Evolutionary conservation across 2,329 filamentous ascomycete genomes (phyloP).

Genomic region (Plectosphaerella plurivora): DNA sequence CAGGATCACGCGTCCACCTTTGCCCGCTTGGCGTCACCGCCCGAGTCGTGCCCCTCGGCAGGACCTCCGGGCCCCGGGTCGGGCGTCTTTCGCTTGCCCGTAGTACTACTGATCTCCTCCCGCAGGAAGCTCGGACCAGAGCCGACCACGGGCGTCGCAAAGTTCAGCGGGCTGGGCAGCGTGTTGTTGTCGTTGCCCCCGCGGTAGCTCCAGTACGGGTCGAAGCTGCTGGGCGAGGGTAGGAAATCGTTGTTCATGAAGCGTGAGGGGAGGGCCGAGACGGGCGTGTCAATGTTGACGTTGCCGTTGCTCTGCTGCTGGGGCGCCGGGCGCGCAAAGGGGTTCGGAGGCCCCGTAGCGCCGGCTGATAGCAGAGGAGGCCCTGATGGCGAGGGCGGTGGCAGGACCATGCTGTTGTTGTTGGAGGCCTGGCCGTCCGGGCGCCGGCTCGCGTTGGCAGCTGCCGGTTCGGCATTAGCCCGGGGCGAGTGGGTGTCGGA

Average conservation of each 20-base stretch:
- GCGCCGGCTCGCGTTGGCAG: conserved; percentile 48
- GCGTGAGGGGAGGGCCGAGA: conserved; percentile 87
- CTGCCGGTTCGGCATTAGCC: conserved; percentile 50
- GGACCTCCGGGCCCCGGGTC: conserved; percentile 38
- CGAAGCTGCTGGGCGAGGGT: conserved; percentile 88
- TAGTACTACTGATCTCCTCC: conserved; percentile 39
- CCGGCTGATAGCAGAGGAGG: conserved; percentile 84
- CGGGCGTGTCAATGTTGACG: conserved; percentile 58
- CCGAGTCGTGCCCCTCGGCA: conserved; percentile 34
- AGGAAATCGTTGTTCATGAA: conserved; percentile 86
- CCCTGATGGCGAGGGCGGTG: conserved; percentile 87
- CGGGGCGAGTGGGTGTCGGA: conserved; percentile 61
- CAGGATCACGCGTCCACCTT: conserved; percentile 40
- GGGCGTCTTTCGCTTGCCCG: conserved; percentile 53
- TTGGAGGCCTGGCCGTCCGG: conserved; percentile 31
- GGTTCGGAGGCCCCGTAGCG: conserved; percentile 88
- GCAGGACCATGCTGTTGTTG: conserved; percentile 72
- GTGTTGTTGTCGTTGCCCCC: conserved; percentile 72
- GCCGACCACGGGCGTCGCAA: conserved; percentile 72
- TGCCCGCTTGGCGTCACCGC: conserved; percentile 47
- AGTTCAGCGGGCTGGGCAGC: conserved; percentile 86
- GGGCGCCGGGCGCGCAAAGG: conserved; percentile 83
- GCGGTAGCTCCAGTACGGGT: conserved; percentile 81
- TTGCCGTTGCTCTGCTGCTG: conserved; percentile 53
- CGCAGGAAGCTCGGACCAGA: conserved; percentile 60